Evolutionary conservation across 306 rosid species (phyloP).

Genomic region (Castanopsis chinensis): DNA sequence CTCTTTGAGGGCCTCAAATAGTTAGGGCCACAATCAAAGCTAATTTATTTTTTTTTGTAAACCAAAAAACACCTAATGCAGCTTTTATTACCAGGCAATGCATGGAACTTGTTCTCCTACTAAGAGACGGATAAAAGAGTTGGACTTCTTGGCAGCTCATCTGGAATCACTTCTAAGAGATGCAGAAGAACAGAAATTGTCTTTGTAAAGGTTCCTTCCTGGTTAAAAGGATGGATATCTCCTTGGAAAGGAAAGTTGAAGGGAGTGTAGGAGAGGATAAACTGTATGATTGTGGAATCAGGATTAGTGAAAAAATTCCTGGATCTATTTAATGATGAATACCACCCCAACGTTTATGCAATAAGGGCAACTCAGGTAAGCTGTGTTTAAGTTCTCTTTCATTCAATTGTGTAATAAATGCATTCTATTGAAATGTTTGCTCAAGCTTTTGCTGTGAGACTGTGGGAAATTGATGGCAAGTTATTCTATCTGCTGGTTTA

Average conservation of each 20-base stretch:
- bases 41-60: not conserved
- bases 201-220: slow-evolving; percentile 62
- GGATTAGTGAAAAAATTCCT: slow-evolving; percentile 65
- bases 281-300: slow-evolving; percentile 63
- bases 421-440: not conserved
- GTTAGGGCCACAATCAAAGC: not conserved
- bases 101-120: slow-evolving; percentile 95
- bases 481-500: not conserved
- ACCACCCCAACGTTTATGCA: slow-evolving; percentile 77
- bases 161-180: slow-evolving; percentile 49
- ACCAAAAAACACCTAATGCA: slow-evolving; percentile 5
- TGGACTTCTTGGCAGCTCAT: slow-evolving; percentile 50
- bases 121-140: slow-evolving; percentile 62
- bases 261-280: slow-evolving; percentile 85
- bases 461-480: not conserved
- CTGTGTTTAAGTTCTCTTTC: slow-evolving; percentile 3
- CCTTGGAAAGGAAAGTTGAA: slow-evolving; percentile 82
- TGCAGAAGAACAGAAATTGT: slow-evolving; percentile 43
- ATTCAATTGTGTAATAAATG: not conserved
- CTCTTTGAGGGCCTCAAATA: not conserved
- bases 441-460: not conserved
- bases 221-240: slow-evolving; percentile 79
- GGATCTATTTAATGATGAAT: slow-evolving; percentile 66
- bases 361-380: slow-evolving; percentile 76
- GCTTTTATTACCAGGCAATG: slow-evolving; percentile 63